phyloP scores from a whole-genome alignment of 768 basidiomycete species.

The Tylopilus felleus region DNA sequence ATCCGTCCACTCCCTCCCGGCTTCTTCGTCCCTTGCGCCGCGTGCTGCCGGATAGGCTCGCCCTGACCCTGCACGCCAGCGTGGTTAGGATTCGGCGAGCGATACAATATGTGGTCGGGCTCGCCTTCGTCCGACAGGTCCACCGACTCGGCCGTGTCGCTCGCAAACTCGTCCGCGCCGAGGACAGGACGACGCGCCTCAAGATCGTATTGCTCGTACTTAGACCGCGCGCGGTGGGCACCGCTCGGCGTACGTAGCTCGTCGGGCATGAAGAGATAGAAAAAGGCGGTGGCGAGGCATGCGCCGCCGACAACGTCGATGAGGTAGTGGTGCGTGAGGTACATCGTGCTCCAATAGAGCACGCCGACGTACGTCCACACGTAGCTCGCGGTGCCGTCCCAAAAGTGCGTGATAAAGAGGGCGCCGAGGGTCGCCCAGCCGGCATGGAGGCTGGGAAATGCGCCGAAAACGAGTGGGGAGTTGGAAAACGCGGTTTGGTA shows the following conservation, averaged over 20 bases:
- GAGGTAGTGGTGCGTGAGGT: constrained; percentile 96
- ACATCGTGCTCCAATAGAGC: constrained; percentile 99
- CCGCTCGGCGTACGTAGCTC: constrained; percentile 58
- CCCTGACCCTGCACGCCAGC: not conserved
- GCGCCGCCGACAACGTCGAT: constrained; percentile 96
- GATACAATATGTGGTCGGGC: constrained; percentile 49
- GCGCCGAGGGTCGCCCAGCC: constrained; percentile 90
- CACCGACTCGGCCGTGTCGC: constrained; percentile 40
- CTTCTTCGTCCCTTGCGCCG: constrained; percentile 17
- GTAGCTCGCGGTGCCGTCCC: constrained; percentile 64
- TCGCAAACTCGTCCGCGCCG: constrained; percentile 32
- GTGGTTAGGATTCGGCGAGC: constrained; percentile 50
- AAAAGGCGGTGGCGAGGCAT: constrained; percentile 81
- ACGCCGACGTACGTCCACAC: constrained; percentile 82
- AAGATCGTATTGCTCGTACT: constrained; percentile 77
- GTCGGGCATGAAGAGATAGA: constrained; percentile 86
- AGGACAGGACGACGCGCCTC: constrained; percentile 43
- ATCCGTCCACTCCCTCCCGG: constrained; percentile 31
- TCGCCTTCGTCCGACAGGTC: constrained; percentile 21
- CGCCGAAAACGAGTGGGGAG: constrained; percentile 94
- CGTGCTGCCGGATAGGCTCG: not conserved
- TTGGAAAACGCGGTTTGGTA: constrained; percentile 82
- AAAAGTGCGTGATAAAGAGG: constrained; percentile 92
- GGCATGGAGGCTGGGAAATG: constrained; percentile 92
- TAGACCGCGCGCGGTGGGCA: constrained; percentile 40